Evolutionary conservation across 2,329 filamentous ascomycete genomes (phyloP).

Genomic region (Leptodontidium sp.): DNA sequence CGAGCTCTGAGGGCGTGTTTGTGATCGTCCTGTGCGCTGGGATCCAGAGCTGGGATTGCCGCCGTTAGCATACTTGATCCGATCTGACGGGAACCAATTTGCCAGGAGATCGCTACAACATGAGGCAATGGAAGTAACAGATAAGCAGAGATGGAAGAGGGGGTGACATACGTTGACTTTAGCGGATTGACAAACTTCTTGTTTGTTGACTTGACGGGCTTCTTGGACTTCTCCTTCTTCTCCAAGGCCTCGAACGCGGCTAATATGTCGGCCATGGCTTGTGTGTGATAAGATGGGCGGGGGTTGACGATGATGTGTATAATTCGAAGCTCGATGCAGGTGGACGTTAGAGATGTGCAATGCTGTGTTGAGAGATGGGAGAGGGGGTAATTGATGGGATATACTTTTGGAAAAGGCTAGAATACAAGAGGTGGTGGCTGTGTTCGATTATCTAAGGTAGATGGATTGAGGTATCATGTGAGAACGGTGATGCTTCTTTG

Average conservation of each 20-base stretch:
- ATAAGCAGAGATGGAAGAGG: conserved; percentile 11
- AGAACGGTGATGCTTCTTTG: neutral
- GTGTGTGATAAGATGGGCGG: neutral
- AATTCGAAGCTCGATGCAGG: neutral
- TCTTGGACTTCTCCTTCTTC: conserved; percentile 26
- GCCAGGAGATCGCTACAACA: conserved; percentile 9
- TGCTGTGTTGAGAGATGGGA: neutral
- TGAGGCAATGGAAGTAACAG: neutral
- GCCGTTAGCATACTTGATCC: conserved; percentile 3
- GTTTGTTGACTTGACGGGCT: conserved; percentile 28
- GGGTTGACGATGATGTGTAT: conserved; percentile 8
- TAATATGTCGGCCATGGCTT: conserved; percentile 72
- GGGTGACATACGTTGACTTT: conserved; percentile 25
- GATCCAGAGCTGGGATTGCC: conserved; percentile 9
- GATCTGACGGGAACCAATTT: conserved; percentile 3
- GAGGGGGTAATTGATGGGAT: neutral
- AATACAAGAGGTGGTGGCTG: conserved; percentile 16
- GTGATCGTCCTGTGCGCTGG: conserved; percentile 14
- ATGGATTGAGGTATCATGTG: conserved; percentile 11
- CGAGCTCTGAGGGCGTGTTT: conserved; percentile 16
- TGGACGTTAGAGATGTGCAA: neutral
- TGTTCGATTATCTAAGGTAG: conserved; percentile 1
- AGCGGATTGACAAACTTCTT: conserved; percentile 31
- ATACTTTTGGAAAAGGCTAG: conserved; percentile 9
- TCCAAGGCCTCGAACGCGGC: conserved; percentile 29